Conservation (phyloP, 306 rosid species). For the Urtica urens region DNA sequence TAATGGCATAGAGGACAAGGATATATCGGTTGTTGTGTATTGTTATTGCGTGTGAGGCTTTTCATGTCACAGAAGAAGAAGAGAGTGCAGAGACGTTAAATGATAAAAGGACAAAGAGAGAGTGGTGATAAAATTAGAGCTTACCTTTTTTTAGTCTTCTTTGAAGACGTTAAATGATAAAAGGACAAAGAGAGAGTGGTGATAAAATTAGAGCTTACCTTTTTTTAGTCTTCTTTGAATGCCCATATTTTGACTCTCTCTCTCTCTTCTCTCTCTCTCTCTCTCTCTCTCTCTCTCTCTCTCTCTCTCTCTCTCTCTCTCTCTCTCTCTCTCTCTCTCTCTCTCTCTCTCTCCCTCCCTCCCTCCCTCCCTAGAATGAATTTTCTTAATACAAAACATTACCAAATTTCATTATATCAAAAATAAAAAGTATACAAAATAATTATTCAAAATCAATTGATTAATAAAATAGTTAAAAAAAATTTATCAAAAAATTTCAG, state of each 20-base stretch:
- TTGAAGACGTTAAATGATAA: slow-evolving; percentile 9
- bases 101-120: slow-evolving; percentile 13
- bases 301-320: too few species aligned
- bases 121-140: slow-evolving; percentile 13
- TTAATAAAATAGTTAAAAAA: too few species aligned
- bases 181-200: slow-evolving; percentile 16
- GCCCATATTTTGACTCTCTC: neutral
- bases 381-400: too few species aligned
- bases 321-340: too few species aligned
- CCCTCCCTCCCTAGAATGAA: too few species aligned
- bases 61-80: slow-evolving; percentile 13
- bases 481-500: too few species aligned
- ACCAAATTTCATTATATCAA: too few species aligned
- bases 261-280: neutral
- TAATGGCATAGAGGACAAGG: slow-evolving; percentile 7
- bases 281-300: too few species aligned
- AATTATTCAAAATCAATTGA: too few species aligned
- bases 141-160: slow-evolving; percentile 16
- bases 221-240: slow-evolving; percentile 14
- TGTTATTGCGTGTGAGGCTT: slow-evolving; percentile 3
- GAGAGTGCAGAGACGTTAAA: slow-evolving; percentile 14
- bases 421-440: too few species aligned
- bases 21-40: slow-evolving; percentile 1
- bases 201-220: slow-evolving; percentile 15
- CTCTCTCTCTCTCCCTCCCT: too few species aligned